Conservation (phyloP, 345 rosid genomes). For the Eucalyptus marginata region DNA sequence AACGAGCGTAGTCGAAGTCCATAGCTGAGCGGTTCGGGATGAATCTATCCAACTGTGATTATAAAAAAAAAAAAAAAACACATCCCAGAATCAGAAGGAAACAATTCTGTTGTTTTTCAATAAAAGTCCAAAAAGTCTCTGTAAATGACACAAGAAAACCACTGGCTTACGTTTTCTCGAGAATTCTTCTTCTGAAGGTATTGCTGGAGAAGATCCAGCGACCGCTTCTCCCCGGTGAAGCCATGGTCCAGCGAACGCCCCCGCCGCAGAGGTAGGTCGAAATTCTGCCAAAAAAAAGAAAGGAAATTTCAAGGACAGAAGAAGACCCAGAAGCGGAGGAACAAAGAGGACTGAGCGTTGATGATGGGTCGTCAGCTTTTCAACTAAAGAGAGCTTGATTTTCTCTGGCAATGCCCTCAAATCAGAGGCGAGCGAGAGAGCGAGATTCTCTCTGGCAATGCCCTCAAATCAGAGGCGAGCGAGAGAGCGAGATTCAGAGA, state of each 20-base stretch:
- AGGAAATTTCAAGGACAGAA: no score
- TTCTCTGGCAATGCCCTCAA: no score
- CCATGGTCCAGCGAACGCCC: neutral
- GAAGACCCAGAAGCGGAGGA: no score
- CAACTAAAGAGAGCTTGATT: no score
- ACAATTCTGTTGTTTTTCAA: no score
- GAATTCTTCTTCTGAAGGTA: neutral
- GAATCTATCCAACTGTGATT: conserved; percentile 31
- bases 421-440: no score
- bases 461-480: no score
- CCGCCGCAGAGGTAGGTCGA: neutral
- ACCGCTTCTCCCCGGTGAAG: neutral
- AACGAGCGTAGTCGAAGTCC: conserved; percentile 27
- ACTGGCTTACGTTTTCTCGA: conserved; percentile 7
- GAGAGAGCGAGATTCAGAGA: neutral
- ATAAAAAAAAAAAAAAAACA: neutral
- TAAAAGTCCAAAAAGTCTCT: no score
- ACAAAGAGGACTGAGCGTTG: no score
- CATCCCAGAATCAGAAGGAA: neutral
- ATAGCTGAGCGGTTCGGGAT: conserved; percentile 41
- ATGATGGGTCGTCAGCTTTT: no score
- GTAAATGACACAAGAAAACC: neutral
- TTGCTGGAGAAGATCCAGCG: neutral
- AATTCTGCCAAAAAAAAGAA: neutral
- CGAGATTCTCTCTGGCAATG: no score